Percentiles rank a stretch among this genome's conserved stretches.
phyloP scores from a whole-genome alignment of 306 rosid species.

The Fragaria vesca region DNA sequence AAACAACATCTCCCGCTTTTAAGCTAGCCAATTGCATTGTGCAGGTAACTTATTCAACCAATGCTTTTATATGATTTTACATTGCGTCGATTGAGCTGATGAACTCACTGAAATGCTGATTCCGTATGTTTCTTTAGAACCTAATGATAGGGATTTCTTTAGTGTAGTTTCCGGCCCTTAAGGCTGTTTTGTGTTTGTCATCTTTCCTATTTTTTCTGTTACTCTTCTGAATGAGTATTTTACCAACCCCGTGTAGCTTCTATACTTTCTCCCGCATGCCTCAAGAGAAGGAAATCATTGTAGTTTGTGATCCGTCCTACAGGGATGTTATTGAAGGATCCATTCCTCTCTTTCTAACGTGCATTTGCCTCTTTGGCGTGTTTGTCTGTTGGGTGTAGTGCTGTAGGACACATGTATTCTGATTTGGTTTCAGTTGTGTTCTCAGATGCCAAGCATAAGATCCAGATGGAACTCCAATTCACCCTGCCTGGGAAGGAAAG shows the following conservation, averaged over 20 bases:
- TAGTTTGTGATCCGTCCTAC: slow-evolving; percentile 96
- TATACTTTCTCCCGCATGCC: slow-evolving; percentile 61
- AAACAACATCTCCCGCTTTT: slow-evolving; percentile 97
- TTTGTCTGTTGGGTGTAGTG: background rate
- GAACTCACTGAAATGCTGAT: background rate
- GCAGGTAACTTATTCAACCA: slow-evolving; percentile 49
- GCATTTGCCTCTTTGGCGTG: slow-evolving; percentile 1
- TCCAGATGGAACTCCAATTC: slow-evolving; percentile 56
- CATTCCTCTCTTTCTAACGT: background rate
- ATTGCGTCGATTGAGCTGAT: background rate
- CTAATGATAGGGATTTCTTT: background rate
- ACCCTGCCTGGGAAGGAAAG: slow-evolving; percentile 93
- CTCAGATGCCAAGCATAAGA: slow-evolving; percentile 53
- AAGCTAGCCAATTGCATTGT: slow-evolving; percentile 82
- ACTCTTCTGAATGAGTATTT: slow-evolving; percentile 14
- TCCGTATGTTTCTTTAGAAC: slow-evolving; percentile 13
- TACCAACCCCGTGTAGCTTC: slow-evolving; percentile 56
- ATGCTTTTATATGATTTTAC: background rate
- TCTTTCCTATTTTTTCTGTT: too few relatives aligned
- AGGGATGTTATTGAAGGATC: slow-evolving; percentile 71
- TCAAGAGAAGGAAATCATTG: slow-evolving; percentile 81
- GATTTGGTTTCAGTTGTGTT: slow-evolving; percentile 14
- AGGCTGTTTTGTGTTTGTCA: too few relatives aligned
- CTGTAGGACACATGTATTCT: slow-evolving; percentile 6
- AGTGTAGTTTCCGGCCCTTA: background rate